Base-by-base conservation (phyloP, 2,329 filamentous ascomycete genomes). In the Beauveria scarabaeidicola region DNA sequence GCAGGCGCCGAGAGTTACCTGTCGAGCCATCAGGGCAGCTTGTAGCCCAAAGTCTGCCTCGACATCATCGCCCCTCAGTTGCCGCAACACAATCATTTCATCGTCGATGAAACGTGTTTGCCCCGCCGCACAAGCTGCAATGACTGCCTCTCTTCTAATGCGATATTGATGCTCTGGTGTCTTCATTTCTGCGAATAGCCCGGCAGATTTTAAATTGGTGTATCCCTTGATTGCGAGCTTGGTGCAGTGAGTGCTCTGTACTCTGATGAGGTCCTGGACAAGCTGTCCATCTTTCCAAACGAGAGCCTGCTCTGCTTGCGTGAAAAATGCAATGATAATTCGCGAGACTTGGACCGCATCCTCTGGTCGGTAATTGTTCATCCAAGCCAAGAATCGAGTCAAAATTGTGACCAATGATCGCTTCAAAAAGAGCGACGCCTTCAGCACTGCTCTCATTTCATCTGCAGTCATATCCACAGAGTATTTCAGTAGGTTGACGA, bases 101-200 rank as follows among this genome's bases (percentile, higher is more conserved):
- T 47, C 32, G 7, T 53, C 19, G 32, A 59, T 25, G 2, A 59
- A 15, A 17, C 17, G 27, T 10, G 29, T 48, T 25, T 53, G 50
- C 23, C 32, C 50, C 7, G 27, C 23, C 15, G 48, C 13, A 47
- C 50, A 59, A 17, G 50, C 57, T 11, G 50, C 50, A 6, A 53
- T 59, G 29, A 59, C n/a, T 1, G 29, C 57, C 21, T 52, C 57
- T 48, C 41, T 47, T 43, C 57, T 36, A 17, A 59, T 59, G 6
- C 17, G 5, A 25, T 53, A 53, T 41, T 59, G 50, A 11, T 48
- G 29, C 21, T 29, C 25, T 5, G 41, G 38, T 13, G 3, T 21
- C 21, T 23, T 21, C 19, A 53, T 29, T 8, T 53, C 21, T 2
- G 27, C 43, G 6, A 59, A 59, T 9, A 59, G 43, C 2, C 57